A percentile compares a stretch with the other conserved stretches of the same genome.
Conservation (phyloP, 768 basidiomycete species). For the Leccinum rimulosum region DNA sequence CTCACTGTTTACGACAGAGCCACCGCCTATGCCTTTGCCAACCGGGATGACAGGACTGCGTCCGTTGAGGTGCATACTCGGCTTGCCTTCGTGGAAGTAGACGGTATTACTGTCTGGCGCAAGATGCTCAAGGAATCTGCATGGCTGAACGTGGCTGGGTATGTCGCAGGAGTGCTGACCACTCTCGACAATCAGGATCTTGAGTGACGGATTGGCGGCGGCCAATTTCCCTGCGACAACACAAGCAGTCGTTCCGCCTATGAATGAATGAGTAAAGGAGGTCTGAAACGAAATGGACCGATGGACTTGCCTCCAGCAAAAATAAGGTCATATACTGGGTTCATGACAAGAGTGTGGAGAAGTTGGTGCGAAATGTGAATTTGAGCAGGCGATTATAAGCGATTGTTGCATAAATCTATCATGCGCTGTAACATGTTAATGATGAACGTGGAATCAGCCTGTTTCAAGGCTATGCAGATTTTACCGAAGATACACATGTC, state of each 20-base stretch:
- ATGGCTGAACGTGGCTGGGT: conserved; percentile 52
- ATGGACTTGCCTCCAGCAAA: conserved; percentile 52
- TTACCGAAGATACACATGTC: too few relatives aligned
- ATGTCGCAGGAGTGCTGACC: conserved; percentile 37
- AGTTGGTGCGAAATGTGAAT: too few relatives aligned
- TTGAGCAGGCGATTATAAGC: too few relatives aligned
- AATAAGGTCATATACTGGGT: conserved; percentile 45
- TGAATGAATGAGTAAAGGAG: neutral
- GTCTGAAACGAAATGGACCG: neutral
- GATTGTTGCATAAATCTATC: too few relatives aligned
- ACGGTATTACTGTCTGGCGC: conserved; percentile 40
- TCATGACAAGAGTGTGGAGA: neutral
- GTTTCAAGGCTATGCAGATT: too few relatives aligned
- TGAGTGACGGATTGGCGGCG: conserved; percentile 49
- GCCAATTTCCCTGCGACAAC: conserved; percentile 46
- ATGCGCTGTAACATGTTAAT: too few relatives aligned
- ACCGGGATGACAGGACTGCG: conserved; percentile 43
- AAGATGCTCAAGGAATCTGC: conserved; percentile 45
- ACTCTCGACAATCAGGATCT: conserved; percentile 43
- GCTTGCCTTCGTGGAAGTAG: conserved; percentile 37
- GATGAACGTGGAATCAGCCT: too few relatives aligned
- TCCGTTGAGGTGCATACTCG: conserved; percentile 43
- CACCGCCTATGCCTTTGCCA: conserved; percentile 59
- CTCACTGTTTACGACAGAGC: conserved; percentile 60
- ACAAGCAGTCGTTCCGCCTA: conserved; percentile 36